Conservation (phyloP, 129 eudicot genomes). For the Helianthus tuberosus region DNA sequence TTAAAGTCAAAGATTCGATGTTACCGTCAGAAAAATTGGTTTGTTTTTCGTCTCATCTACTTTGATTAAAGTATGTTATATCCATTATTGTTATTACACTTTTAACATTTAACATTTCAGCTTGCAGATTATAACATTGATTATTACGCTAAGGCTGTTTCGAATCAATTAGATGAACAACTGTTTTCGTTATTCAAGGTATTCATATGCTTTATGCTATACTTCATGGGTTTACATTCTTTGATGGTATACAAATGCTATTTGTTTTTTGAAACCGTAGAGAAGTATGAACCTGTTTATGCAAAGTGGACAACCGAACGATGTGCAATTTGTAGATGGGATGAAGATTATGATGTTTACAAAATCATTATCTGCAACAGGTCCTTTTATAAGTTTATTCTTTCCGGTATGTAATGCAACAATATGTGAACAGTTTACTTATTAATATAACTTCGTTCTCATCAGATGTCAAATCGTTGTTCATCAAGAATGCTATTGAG, state of each 20-base stretch:
- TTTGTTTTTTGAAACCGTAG: slow-evolving; percentile 37
- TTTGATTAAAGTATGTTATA: background rate
- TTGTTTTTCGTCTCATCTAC: slow-evolving; percentile 25
- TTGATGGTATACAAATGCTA: background rate
- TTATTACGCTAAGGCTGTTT: slow-evolving; percentile 30
- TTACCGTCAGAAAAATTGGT: slow-evolving; percentile 73
- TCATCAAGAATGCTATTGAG: slow-evolving; percentile 98
- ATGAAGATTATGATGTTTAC: slow-evolving; percentile 91
- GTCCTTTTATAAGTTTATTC: slow-evolving; percentile 32
- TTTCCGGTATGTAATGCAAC: background rate
- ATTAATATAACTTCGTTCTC: background rate
- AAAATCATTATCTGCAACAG: slow-evolving; percentile 92
- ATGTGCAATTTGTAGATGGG: slow-evolving; percentile 98
- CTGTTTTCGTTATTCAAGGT: slow-evolving; percentile 73
- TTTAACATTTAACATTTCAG: slow-evolving; percentile 46
- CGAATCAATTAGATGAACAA: slow-evolving; percentile 49
- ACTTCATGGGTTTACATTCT: background rate
- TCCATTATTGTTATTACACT: slow-evolving; percentile 7
- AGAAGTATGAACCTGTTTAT: slow-evolving; percentile 71
- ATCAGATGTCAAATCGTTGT: slow-evolving; percentile 93
- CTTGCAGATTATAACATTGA: slow-evolving; percentile 48
- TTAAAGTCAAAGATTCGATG: slow-evolving; percentile 75
- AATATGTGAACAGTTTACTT: background rate
- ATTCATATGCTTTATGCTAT: slow-evolving; percentile 14
- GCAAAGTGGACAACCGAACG: slow-evolving; percentile 94